Evolutionary conservation across 2,329 filamentous ascomycete species (phyloP).

Genomic region (Elsinoe arachidis): DNA sequence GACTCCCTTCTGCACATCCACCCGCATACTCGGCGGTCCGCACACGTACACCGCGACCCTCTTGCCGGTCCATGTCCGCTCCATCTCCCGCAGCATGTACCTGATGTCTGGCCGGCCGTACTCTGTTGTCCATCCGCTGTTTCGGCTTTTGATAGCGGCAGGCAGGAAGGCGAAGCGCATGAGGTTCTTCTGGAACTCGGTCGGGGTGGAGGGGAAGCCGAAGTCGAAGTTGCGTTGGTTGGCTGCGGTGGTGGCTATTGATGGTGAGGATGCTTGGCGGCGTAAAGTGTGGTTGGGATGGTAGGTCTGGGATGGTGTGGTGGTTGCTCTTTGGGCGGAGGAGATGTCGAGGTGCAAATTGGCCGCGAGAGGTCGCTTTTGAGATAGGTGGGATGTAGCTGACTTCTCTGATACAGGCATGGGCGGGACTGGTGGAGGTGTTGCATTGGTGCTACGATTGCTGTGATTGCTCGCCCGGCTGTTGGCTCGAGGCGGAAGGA

Average conservation of each 20-base stretch:
- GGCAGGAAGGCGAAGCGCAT: slow-evolving; percentile 83
- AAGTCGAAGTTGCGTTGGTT: slow-evolving; percentile 34
- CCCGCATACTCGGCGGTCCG: slow-evolving; percentile 76
- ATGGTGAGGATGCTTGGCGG: slow-evolving; percentile 5
- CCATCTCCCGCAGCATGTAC: slow-evolving; percentile 76
- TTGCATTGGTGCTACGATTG: slow-evolving; percentile 35
- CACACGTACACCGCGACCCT: slow-evolving; percentile 88
- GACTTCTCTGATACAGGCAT: slow-evolving; percentile 32
- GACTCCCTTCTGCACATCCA: slow-evolving; percentile 79
- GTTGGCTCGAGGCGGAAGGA: slow-evolving; percentile 24
- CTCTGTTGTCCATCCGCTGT: slow-evolving; percentile 80
- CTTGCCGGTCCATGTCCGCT: slow-evolving; percentile 67
- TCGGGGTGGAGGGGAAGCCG: slow-evolving; percentile 75
- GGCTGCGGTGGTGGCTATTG: slow-evolving; percentile 16
- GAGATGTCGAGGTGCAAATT: slow-evolving; percentile 32
- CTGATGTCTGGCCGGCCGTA: slow-evolving; percentile 84
- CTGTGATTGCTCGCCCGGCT: slow-evolving; percentile 19
- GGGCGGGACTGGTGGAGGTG: slow-evolving; percentile 24
- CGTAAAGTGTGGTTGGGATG: slow-evolving; percentile 11
- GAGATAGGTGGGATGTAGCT: slow-evolving; percentile 32
- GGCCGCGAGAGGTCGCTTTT: background rate
- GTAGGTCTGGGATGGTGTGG: slow-evolving; percentile 14
- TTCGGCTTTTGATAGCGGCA: slow-evolving; percentile 37
- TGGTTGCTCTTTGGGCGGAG: slow-evolving; percentile 32
- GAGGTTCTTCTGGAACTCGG: slow-evolving; percentile 77